A percentile compares a stretch with the other conserved stretches of the same genome.
Evolutionary conservation across 1,284 basidiomycete genomes (phyloP).

Genomic region (Ganoderma boninense): DNA sequence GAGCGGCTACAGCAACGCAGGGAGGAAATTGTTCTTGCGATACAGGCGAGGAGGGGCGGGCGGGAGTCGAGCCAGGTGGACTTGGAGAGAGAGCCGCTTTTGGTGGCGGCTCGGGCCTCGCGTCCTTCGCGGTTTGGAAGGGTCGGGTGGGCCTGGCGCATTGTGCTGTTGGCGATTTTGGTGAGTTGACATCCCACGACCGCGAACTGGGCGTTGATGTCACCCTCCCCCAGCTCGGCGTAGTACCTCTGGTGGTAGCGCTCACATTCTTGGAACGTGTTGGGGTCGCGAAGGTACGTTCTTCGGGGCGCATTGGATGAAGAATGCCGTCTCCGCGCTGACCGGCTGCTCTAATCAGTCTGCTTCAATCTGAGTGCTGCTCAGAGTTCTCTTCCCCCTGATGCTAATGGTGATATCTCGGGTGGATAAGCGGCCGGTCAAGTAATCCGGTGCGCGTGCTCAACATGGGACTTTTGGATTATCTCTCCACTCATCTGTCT

Average conservation of each 20-base stretch:
- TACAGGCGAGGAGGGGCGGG: slow-evolving; percentile 11
- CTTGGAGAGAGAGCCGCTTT: slow-evolving; percentile 19
- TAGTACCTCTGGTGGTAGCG: background rate
- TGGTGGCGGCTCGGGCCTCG: background rate
- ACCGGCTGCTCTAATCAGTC: background rate
- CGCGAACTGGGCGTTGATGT: background rate
- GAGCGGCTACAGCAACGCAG: slow-evolving; percentile 10
- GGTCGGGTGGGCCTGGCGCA: background rate
- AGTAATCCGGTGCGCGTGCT: background rate
- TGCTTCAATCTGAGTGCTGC: slow-evolving; percentile 4
- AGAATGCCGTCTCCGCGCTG: slow-evolving; percentile 1
- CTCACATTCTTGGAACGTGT: background rate
- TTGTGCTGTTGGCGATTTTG: slow-evolving; percentile 1
- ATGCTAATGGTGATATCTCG: background rate
- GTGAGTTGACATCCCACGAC: background rate
- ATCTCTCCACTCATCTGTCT: background rate
- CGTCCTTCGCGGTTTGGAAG: background rate
- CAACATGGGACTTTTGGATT: slow-evolving; percentile 1
- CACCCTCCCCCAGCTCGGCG: background rate
- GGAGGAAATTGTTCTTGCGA: slow-evolving; percentile 10
- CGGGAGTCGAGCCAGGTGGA: slow-evolving; percentile 6
- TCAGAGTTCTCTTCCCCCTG: background rate
- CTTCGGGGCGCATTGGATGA: background rate
- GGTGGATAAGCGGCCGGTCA: background rate
- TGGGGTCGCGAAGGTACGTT: background rate